Conservation (phyloP, 192 early-diverging fungal genomes). For the Borealophlyctis nickersoniae region DNA sequence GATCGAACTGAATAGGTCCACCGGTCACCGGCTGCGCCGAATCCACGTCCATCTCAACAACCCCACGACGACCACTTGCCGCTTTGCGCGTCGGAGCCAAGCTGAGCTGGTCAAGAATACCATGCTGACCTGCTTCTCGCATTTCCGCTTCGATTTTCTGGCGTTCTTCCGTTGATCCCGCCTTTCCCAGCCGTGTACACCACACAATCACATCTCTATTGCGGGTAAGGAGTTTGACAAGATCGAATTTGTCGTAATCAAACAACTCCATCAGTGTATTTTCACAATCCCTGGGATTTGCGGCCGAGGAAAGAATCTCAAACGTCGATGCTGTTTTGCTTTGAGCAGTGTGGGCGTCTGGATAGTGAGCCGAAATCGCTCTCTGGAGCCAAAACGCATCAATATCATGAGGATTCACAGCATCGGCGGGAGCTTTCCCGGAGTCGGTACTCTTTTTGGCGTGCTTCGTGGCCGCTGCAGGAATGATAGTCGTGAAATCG, state of each 20-base stretch:
- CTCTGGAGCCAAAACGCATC: slow-evolving; percentile 99
- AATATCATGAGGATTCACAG: slow-evolving; percentile 71
- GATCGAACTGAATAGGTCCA: slow-evolving; percentile 50
- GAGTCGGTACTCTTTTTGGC: slow-evolving; percentile 14
- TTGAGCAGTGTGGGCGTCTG: slow-evolving; percentile 81
- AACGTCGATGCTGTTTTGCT: slow-evolving; percentile 79
- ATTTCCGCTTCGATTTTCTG: slow-evolving; percentile 64
- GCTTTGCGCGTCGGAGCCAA: slow-evolving; percentile 48
- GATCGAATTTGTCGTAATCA: slow-evolving; percentile 94
- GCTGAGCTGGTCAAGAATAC: slow-evolving; percentile 71
- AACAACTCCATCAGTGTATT: slow-evolving; percentile 95
- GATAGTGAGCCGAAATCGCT: slow-evolving; percentile 72
- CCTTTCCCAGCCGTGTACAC: slow-evolving; percentile 82
- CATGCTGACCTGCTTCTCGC: slow-evolving; percentile 59
- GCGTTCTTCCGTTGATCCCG: slow-evolving; percentile 52
- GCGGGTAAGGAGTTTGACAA: slow-evolving; percentile 82
- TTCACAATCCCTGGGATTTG: slow-evolving; percentile 81
- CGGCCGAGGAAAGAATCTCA: slow-evolving; percentile 65
- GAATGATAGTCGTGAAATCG: slow-evolving; percentile 46
- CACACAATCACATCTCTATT: slow-evolving; percentile 89
- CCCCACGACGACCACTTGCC: slow-evolving; percentile 58
- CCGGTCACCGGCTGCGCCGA: slow-evolving; percentile 17
- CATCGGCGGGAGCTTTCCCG: slow-evolving; percentile 3
- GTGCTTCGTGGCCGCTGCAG: slow-evolving; percentile 3
- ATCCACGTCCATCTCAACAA: slow-evolving; percentile 49